phyloP scores from a whole-genome alignment of 805 yeast genomes.

The Candida nitratophila region DNA sequence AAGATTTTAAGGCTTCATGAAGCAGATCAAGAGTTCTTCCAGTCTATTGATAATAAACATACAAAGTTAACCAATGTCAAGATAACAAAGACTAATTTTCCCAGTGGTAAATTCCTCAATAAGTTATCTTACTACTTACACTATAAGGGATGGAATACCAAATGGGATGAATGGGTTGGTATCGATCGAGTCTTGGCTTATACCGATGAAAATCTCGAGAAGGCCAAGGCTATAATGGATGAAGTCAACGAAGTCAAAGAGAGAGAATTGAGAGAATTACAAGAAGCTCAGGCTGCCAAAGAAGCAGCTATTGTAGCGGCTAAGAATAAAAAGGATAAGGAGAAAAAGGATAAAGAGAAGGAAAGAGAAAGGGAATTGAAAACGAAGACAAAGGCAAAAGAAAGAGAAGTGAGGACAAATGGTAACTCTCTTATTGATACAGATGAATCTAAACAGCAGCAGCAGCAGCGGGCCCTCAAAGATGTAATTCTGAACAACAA shows the following conservation, averaged over 20 bases:
- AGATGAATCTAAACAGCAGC: no score
- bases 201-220: slow-evolving; percentile 58
- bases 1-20: slow-evolving; percentile 62
- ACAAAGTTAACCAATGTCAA: slow-evolving; percentile 29
- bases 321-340: neutral
- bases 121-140: slow-evolving; percentile 61
- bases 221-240: slow-evolving; percentile 53
- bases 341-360: neutral
- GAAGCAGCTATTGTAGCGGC: slow-evolving; percentile 1
- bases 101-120: slow-evolving; percentile 14
- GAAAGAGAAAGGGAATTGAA: neutral
- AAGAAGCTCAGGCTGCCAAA: slow-evolving; percentile 5
- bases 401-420: neutral
- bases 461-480: no score
- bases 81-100: neutral
- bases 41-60: slow-evolving; percentile 15
- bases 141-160: slow-evolving; percentile 90
- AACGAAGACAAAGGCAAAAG: neutral
- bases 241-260: slow-evolving; percentile 31
- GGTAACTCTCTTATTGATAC: no score
- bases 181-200: slow-evolving; percentile 58
- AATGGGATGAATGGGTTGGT: slow-evolving; percentile 97
- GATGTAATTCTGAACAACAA: no score
- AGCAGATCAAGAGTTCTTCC: slow-evolving; percentile 36
- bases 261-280: slow-evolving; percentile 6